These are phyloP conservation scores for Mucor indicus DNA, from an alignment of 371 early-diverging fungal genomes.

Conservation along the genomic window DNA sequence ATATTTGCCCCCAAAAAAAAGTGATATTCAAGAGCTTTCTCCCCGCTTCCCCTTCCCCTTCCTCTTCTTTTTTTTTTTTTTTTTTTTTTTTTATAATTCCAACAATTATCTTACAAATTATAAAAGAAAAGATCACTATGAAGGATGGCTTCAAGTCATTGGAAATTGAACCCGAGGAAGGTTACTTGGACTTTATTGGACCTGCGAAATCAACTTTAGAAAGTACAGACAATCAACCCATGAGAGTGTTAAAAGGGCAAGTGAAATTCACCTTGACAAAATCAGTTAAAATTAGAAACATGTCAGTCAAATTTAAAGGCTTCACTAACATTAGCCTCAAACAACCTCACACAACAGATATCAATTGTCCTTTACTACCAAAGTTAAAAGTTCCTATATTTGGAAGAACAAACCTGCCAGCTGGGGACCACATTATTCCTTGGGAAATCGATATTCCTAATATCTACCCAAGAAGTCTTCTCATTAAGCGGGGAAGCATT, in stretches of 20 bases:
- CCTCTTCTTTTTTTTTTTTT: background rate
- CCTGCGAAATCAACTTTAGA: constrained; percentile 22
- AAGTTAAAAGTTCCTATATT: constrained; percentile 30
- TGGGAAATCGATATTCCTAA: constrained; percentile 37
- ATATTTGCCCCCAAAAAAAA: too few relatives aligned
- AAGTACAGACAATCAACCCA: constrained; percentile 3
- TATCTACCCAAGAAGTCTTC: constrained; percentile 33
- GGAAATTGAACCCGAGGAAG: constrained; percentile 37
- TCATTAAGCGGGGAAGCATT: constrained; percentile 30
- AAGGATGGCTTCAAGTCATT: constrained; percentile 37
- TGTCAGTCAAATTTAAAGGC: constrained; percentile 46
- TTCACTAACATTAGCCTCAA: constrained; percentile 18
- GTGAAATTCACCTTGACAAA: constrained; percentile 23
- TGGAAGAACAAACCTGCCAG: constrained; percentile 22
- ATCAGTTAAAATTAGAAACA: constrained; percentile 34
- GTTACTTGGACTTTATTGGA: constrained; percentile 37
- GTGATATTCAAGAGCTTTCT: too few relatives aligned
- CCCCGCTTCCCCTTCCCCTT: background rate
- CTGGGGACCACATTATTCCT: constrained; percentile 33
- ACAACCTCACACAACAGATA: constrained; percentile 6
- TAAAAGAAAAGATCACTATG: constrained; percentile 9
- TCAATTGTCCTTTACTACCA: constrained; percentile 21
- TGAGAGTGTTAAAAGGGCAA: constrained; percentile 29
- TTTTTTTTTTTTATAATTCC: background rate
- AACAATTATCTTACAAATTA: background rate